Base-by-base conservation (phyloP, 257 asterid species). In the Prunella vulgaris region DNA sequence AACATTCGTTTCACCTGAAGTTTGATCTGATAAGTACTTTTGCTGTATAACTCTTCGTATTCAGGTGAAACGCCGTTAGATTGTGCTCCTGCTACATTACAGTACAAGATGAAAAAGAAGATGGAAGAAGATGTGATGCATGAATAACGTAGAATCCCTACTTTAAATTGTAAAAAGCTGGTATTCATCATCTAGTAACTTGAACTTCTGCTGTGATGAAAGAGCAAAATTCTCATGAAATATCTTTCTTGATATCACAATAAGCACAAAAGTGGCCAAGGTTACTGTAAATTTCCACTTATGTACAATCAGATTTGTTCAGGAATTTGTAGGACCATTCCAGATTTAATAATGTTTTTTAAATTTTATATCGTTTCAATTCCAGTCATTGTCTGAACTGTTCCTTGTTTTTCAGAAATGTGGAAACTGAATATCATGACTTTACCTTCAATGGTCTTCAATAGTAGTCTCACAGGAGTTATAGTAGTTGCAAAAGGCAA, bases 51-150 rank as follows among this genome's bases (percentile, higher is more conserved):
- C 20, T 60, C 18, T 49, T 74, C 10, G 52, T 77, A 60, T 77
- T 77, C 83, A 94, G 99, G 97, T 57, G 99, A 94, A 85, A 90
- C 96, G 18, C 96, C 97, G 35, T 79, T 94, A 15, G 99, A 94
- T 66, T 94, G 99, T 79, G 97, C 97, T 70, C 99, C 97, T 69
- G 97, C 95, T 51, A 91, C 89, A 3, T 77, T 94, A 86, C 97
- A 89, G 81, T 90, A 84, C 92, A 90, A 81, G 83, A 94, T 94
- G 95, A 91, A 83, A 80, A 82, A 65, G 84, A 94, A 86, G 90
- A 84, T 85, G 74, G 87, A 89, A 77, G 95, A 80, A 76, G 71
- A 70, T 68, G 51, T 38, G 74, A 58, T 59, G 60, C 68, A 48
- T 49, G 74, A 17, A 70, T 67, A 61, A 56, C 67, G 1, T 30